Conservation (phyloP, 352 stramenopile species). For the Phytophthora fragariae region DNA sequence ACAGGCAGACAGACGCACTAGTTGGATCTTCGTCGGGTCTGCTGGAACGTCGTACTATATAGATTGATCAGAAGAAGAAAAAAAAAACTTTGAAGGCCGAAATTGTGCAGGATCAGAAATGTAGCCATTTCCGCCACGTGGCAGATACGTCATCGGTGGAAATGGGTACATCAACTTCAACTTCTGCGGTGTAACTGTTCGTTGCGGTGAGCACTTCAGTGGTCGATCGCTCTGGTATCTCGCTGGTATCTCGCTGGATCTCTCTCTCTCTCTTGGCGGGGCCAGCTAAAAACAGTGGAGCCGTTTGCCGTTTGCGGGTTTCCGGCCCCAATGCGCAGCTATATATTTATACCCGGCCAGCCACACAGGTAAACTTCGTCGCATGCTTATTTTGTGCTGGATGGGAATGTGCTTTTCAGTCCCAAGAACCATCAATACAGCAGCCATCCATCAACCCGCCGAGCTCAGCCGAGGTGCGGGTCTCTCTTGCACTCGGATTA, state of each 20-base stretch:
- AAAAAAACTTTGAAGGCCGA: slow-evolving; percentile 12
- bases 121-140: background rate
- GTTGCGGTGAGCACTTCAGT: background rate
- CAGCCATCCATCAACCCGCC: slow-evolving; percentile 2
- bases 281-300: slow-evolving; percentile 20
- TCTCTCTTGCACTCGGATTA: slow-evolving; percentile 8
- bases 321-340: slow-evolving; percentile 8
- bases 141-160: slow-evolving; percentile 5
- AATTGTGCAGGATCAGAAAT: background rate
- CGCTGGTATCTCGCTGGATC: slow-evolving; percentile 20
- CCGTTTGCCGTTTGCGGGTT: slow-evolving; percentile 36
- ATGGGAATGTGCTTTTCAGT: slow-evolving; percentile 28
- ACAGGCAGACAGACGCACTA: slow-evolving; percentile 7
- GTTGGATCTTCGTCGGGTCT: background rate
- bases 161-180: slow-evolving; percentile 44
- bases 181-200: slow-evolving; percentile 16
- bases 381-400: slow-evolving; percentile 12
- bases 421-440: slow-evolving; percentile 15
- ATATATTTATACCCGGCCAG: slow-evolving; percentile 27
- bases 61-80: slow-evolving; percentile 35
- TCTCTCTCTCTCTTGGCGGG: background rate
- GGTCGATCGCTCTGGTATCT: background rate
- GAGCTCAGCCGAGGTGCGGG: background rate
- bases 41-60: slow-evolving; percentile 42
- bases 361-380: slow-evolving; percentile 12